Percentiles rank a stretch among this genome's conserved stretches.
phyloP scores from a whole-genome alignment of 2,329 filamentous ascomycete species.

The Colletotrichum sp. region DNA sequence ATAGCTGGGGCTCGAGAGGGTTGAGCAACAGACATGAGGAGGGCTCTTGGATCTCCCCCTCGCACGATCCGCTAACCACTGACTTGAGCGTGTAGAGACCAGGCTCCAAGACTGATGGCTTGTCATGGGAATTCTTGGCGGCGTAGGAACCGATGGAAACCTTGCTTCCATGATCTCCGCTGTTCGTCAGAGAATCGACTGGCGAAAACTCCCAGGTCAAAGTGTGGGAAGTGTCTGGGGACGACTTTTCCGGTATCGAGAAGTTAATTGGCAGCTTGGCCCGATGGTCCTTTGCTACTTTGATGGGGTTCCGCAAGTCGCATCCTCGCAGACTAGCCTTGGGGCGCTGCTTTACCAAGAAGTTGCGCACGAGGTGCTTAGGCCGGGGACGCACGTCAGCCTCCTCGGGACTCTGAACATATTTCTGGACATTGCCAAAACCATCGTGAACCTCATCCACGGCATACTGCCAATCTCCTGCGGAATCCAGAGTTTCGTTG shows the following conservation, averaged over 20 bases:
- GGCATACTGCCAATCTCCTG: constrained; percentile 86
- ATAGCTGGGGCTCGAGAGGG: constrained; percentile 82
- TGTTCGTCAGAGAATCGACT: constrained; percentile 70
- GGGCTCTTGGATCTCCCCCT: constrained; percentile 89
- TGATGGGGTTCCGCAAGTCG: constrained; percentile 79
- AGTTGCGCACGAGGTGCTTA: constrained; percentile 73
- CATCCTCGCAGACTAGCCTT: constrained; percentile 75
- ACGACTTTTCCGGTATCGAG: constrained; percentile 62
- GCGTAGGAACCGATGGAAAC: constrained; percentile 62
- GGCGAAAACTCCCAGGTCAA: constrained; percentile 85
- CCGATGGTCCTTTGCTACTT: constrained; percentile 77
- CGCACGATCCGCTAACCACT: constrained; percentile 80
- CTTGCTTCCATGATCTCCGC: constrained; percentile 70
- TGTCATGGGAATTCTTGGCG: constrained; percentile 66
- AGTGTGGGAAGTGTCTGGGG: constrained; percentile 70
- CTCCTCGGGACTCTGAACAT: constrained; percentile 71
- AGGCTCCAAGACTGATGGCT: constrained; percentile 73
- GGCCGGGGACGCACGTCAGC: constrained; percentile 65
- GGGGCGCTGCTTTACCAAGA: constrained; percentile 87
- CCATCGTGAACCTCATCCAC: constrained; percentile 93
- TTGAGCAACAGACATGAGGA: constrained; percentile 93
- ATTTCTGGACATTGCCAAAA: constrained; percentile 85
- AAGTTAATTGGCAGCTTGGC: constrained; percentile 76
- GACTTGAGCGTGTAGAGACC: constrained; percentile 87
- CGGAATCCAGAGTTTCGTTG: constrained; percentile 84